Percentiles rank a stretch among this genome's conserved stretches.
Evolutionary conservation across 306 rosid genomes (phyloP).

Genomic region (Sindora glabra): DNA sequence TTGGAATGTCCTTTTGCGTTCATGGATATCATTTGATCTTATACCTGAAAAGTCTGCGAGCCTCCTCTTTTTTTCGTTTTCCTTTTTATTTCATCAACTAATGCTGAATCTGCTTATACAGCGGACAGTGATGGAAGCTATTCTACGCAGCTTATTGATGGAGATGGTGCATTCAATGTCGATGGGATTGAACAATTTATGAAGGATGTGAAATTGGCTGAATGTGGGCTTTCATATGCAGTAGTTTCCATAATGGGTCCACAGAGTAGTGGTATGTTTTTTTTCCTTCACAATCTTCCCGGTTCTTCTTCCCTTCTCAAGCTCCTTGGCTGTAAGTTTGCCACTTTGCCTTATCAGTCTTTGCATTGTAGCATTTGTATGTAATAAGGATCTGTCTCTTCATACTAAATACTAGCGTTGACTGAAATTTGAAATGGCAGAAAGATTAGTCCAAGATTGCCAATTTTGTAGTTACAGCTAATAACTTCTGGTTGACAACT

Average conservation of each 20-base stretch:
- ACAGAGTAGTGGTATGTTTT: slow-evolving; percentile 89
- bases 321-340: not conserved
- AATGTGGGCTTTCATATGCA: slow-evolving; percentile 96
- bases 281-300: slow-evolving; percentile 9
- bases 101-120: slow-evolving; percentile 24
- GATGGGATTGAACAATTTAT: slow-evolving; percentile 62
- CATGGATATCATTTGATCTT: not conserved
- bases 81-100: too few species aligned
- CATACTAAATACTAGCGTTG: not conserved
- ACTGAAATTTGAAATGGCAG: slow-evolving; percentile 1
- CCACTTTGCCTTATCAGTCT: not conserved
- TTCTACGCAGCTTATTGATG: slow-evolving; percentile 92
- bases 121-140: slow-evolving; percentile 38
- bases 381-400: slow-evolving; percentile 8
- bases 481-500: slow-evolving; percentile 2
- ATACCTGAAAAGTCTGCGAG: not conserved
- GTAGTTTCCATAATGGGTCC: slow-evolving; percentile 98
- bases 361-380: not conserved
- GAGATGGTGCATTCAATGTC: slow-evolving; percentile 76
- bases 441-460: not conserved
- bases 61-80: not conserved
- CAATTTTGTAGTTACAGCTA: not conserved
- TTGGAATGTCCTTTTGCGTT: slow-evolving; percentile 1
- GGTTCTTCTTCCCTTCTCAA: not conserved
- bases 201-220: slow-evolving; percentile 74